Base-by-base conservation (phyloP, 1,139 yeast species). In the Schwanniomyces etchellsii region DNA sequence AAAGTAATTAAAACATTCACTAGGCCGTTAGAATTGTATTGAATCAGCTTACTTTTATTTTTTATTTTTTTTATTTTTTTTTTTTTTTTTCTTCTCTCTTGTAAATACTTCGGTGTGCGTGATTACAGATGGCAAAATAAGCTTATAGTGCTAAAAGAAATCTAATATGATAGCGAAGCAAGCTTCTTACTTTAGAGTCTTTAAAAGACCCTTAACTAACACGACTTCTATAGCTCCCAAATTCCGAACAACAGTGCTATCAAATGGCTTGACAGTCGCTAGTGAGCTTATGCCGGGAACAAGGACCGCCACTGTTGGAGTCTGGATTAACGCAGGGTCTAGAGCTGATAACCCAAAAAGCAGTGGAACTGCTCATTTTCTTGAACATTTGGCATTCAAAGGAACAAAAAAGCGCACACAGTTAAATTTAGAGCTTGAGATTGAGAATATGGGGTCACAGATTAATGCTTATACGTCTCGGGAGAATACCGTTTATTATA, bases 301-400 rank as follows among this genome's bases (percentile, higher is more conserved):
- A 4, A 73, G 81, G 45, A 88, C 97, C 26, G 97, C 98, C 40
- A 91, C 98, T 2, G 96, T 93, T 9, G 98, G 97, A 2, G 91
- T 91, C 28, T 82, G 89, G 88, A 89, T 91, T 42, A 96, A 93
- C 57, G 96, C 98, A 28, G 99, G 99, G 1, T 89, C 97, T 2
- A 73, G 99, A 39, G 97, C 97, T 2, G 99, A 91, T 59, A 82
- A 80, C 48, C 76, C 80, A 30, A 74, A 73, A 51, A 86, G 88
- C 47, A 70, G 77, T 35, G 99, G 99, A 28, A 89, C 97, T 9
- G 99, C 99, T 0, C 99, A 91, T 60, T 91, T 91, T 52, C 64
- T 91, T 35, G 99, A 91, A 57, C 99, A 91, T 59, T 67, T 91
- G 47, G 95, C 97, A 3, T 91, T 91, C 64, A 91, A 91, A 60